Base-by-base conservation (phyloP, 208 protist genomes). In the Acanthamoeba healyi region DNA sequence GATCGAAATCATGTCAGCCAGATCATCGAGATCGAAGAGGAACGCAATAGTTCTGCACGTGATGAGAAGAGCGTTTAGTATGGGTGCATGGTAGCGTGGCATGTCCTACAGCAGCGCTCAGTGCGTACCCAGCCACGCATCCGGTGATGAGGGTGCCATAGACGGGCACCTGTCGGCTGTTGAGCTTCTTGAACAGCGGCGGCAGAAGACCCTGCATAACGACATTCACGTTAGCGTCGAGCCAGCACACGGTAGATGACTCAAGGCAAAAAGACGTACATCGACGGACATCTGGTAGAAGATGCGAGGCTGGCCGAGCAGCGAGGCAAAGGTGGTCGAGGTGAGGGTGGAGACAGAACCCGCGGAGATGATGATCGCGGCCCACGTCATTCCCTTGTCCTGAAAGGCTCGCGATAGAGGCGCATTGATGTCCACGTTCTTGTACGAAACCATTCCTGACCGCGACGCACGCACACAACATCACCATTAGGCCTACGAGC, bases 221-320 rank as follows among this genome's bases (percentile, higher is more conserved):
- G 19, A 88, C 22, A 22, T 26, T 94, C 15, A 34, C 82, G 29
- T 29, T 42, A n/a, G n/a, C n/a, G n/a, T n/a, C n/a, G n/a, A n/a
- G n/a, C n/a, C n/a, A 51, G 46, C 46, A 7, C 46, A 7, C 17
- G 46, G 10, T 10, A 51, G 46, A 51, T 15, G 61, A 58, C 51
- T 6, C 12, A 19, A 26, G 51, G 17, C 51, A 58, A 10, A 22
- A 58, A 4, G 40, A 34, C 79, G 65, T 58, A 91, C 95, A 38
- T 95, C 95, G 44, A 94, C 92, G 0, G 95, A 88, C 95, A 96
- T 96, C 70, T 94, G 93, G 10, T 95, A 79, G 38, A 93, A 96
- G 22, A 96, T 95, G n/a, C 95, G 38, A 46, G 95, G 95, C 90
- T 96, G 95, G 61, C 95, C 95, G 4, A 96, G 38, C 5, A 96